A percentile compares a stretch with the other conserved stretches of the same genome.
These are phyloP conservation scores for Conticribra weissflogii DNA, from an alignment of 108 stramenopile species.

Conservation along the genomic window DNA sequence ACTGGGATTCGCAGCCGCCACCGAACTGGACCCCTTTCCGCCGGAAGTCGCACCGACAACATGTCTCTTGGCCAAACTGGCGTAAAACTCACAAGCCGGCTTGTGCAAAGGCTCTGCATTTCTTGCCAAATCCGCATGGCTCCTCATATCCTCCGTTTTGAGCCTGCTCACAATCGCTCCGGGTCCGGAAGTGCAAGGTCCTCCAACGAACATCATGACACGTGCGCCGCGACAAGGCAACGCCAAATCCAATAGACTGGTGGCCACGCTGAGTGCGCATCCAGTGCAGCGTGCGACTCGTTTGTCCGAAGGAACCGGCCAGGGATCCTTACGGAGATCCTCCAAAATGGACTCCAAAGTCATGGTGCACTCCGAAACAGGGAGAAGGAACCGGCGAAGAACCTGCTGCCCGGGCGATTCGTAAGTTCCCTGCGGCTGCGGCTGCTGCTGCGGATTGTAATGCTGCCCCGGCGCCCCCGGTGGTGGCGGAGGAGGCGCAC, in stretches of 20 bases:
- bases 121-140: slow-evolving; percentile 91
- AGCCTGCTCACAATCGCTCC: slow-evolving; percentile 89
- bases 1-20: slow-evolving; percentile 44
- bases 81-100: slow-evolving; percentile 94
- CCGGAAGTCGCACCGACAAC: slow-evolving; percentile 12
- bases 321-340: slow-evolving; percentile 96
- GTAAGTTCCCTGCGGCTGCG: slow-evolving; percentile 21
- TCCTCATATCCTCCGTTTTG: slow-evolving; percentile 92
- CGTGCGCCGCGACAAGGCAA: slow-evolving; percentile 92
- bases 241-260: slow-evolving; percentile 88
- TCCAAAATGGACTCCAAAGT: slow-evolving; percentile 95
- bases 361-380: slow-evolving; percentile 93
- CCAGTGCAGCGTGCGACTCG: slow-evolving; percentile 95
- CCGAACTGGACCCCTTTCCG: slow-evolving; percentile 48
- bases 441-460: slow-evolving; percentile 27
- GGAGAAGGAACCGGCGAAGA: slow-evolving; percentile 89
- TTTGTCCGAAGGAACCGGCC: slow-evolving; percentile 93
- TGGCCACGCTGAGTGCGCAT: slow-evolving; percentile 87
- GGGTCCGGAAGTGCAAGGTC: slow-evolving; percentile 97
- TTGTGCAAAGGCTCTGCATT: slow-evolving; percentile 90
- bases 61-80: slow-evolving; percentile 67
- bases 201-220: slow-evolving; percentile 96
- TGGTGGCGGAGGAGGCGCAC: slow-evolving; percentile 49
- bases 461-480: slow-evolving; percentile 37
- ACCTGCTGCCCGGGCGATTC: slow-evolving; percentile 71